Conservation (phyloP, 352 stramenopile genomes). For the Hyaloperonospora brassicae region DNA sequence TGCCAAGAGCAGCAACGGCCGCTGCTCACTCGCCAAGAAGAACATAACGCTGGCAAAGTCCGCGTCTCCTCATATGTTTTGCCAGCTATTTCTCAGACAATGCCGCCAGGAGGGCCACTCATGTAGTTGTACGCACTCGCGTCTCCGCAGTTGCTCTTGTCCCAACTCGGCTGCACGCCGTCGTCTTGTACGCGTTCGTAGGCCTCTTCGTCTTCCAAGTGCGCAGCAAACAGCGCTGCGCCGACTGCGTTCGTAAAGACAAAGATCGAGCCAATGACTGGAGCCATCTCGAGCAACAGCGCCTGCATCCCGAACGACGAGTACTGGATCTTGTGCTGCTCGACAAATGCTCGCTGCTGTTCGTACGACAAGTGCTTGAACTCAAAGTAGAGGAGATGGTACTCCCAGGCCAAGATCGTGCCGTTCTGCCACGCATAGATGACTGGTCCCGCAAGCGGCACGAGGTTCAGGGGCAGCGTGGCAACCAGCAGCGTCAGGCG, state of each 20-base stretch:
- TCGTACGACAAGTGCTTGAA: slow-evolving; percentile 50
- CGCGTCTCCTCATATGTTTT: too few species aligned
- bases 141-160: too few species aligned
- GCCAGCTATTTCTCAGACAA: too few species aligned
- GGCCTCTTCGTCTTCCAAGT: too few species aligned
- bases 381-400: slow-evolving; percentile 73
- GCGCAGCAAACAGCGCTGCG: slow-evolving; percentile 28
- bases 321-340: slow-evolving; percentile 47
- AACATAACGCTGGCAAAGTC: too few species aligned
- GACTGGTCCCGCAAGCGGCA: slow-evolving; percentile 54
- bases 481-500: slow-evolving; percentile 45
- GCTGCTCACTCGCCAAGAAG: too few species aligned
- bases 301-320: slow-evolving; percentile 62
- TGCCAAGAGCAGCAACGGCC: too few species aligned
- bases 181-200: too few species aligned
- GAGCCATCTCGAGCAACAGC: slow-evolving; percentile 69
- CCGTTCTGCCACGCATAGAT: slow-evolving; percentile 66
- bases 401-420: slow-evolving; percentile 59
- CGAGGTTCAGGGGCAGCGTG: slow-evolving; percentile 57
- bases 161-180: too few species aligned
- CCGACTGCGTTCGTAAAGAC: slow-evolving; percentile 68
- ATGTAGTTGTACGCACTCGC: too few species aligned
- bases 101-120: too few species aligned
- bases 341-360: slow-evolving; percentile 47
- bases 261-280: slow-evolving; percentile 51